phyloP scores from a whole-genome alignment of 352 stramenopile species.

The Pythium angustatum region DNA sequence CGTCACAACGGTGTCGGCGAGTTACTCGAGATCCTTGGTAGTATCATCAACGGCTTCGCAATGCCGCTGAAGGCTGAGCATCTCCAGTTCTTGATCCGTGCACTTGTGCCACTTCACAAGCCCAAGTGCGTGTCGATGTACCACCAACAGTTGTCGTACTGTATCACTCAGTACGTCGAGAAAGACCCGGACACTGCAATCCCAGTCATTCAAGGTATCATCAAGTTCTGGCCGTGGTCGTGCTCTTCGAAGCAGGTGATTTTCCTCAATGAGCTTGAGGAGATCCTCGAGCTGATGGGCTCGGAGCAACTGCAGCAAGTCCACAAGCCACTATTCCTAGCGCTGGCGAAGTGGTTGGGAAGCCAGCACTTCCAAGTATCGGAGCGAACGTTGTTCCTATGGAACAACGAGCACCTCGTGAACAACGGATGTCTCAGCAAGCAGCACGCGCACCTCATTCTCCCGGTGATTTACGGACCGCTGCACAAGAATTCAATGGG shows the following conservation, averaged over 20 bases:
- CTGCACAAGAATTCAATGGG: conserved; percentile 88
- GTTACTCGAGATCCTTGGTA: conserved; percentile 98
- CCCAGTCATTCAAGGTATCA: conserved; percentile 92
- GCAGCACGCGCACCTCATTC: conserved; percentile 90
- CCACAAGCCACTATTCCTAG: conserved; percentile 76
- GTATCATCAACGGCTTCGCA: conserved; percentile 99
- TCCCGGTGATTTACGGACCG: conserved; percentile 95
- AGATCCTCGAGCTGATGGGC: conserved; percentile 96
- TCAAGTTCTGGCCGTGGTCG: conserved; percentile 95
- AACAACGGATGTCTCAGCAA: conserved; percentile 93
- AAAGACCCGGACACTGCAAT: conserved; percentile 97
- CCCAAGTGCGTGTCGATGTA: conserved; percentile 93
- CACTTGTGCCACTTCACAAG: conserved; percentile 98
- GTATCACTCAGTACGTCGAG: conserved; percentile 99
- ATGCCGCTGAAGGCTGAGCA: conserved; percentile 98
- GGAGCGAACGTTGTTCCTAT: conserved; percentile 97
- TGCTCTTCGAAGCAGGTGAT: conserved; percentile 90
- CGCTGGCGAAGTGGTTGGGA: conserved; percentile 86
- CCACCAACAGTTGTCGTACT: conserved; percentile 99
- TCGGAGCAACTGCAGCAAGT: conserved; percentile 77
- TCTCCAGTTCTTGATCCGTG: conserved; percentile 92
- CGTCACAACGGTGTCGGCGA: conserved; percentile 95
- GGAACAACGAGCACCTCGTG: conserved; percentile 98
- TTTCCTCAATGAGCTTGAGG: conserved; percentile 98
- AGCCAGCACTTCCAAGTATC: conserved; percentile 96